Evolutionary conservation across 2,329 filamentous ascomycete genomes (phyloP).

Genomic region (Elsinoe perseae): DNA sequence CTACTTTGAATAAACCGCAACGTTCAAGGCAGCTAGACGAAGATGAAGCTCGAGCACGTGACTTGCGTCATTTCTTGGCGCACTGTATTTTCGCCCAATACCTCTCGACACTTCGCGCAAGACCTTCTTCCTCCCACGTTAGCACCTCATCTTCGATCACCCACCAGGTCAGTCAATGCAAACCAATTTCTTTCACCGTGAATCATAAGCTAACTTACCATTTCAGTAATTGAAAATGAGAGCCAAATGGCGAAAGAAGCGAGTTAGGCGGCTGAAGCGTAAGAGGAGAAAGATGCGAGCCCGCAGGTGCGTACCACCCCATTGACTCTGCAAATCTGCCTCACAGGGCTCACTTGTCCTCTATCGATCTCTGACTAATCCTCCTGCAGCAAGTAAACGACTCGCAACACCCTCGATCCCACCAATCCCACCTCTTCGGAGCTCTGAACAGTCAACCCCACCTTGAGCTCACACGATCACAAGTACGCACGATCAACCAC

Average conservation of each 20-base stretch:
- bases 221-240: slow-evolving; percentile 53
- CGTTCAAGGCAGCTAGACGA: neutral
- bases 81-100: too few species aligned
- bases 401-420: slow-evolving; percentile 34
- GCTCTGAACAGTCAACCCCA: neutral
- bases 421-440: neutral
- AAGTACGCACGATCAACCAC: neutral
- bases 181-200: neutral
- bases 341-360: neutral
- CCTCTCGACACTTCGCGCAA: too few species aligned
- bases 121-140: slow-evolving; percentile 28
- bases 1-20: too few species aligned
- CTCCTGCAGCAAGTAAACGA: slow-evolving; percentile 37
- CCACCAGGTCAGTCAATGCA: slow-evolving; percentile 29
- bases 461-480: neutral
- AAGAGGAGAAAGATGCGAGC: slow-evolving; percentile 99
- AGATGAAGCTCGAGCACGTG: neutral
- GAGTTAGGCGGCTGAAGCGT: slow-evolving; percentile 96
- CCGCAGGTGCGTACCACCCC: slow-evolving; percentile 64
- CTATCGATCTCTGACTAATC: slow-evolving; percentile 19
- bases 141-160: slow-evolving; percentile 38
- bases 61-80: too few species aligned
- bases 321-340: neutral
- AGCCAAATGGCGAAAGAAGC: slow-evolving; percentile 99
- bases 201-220: slow-evolving; percentile 1